Evolutionary conservation across 225 moss, liverwort and hornwort species (phyloP).

Genomic region (Physcomitrium patens): DNA sequence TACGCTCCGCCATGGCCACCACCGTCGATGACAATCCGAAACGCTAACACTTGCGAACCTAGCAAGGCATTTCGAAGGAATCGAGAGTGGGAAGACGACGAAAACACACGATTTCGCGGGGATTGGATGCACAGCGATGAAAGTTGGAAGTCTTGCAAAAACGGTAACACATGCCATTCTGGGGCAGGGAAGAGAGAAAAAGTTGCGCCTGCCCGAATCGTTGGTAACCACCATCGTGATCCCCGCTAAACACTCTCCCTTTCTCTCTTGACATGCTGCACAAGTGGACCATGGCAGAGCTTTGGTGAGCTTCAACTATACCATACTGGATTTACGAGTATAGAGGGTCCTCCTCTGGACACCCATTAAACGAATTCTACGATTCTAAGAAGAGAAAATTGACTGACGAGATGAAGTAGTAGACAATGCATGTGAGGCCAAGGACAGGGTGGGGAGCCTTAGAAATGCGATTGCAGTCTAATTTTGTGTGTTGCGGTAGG

Average conservation of each 20-base stretch:
- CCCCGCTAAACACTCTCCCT: not conserved
- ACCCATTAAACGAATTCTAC: too few relatives aligned
- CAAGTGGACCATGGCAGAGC: not conserved
- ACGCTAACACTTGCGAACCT: not conserved
- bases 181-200: conserved; percentile 32
- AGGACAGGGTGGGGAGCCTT: not conserved
- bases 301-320: conserved; percentile 5
- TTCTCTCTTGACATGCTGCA: conserved; percentile 11
- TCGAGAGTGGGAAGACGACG: conserved; percentile 6
- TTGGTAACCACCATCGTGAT: conserved; percentile 47
- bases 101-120: not conserved
- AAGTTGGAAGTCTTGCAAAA: conserved; percentile 5
- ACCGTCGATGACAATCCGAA: not conserved
- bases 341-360: too few relatives aligned
- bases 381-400: too few relatives aligned
- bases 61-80: not conserved
- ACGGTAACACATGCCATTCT: not conserved
- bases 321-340: not conserved
- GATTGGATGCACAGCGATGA: conserved; percentile 49
- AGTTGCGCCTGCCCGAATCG: conserved; percentile 50
- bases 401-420: too few relatives aligned
- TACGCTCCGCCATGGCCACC: conserved; percentile 32
- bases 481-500: not conserved
- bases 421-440: too few relatives aligned
- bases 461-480: not conserved